Evolutionary conservation across 2,329 filamentous ascomycete species (phyloP), one percentile per base, ranked within the genome.

Genomic region (Talaromyces funiculosus): DNA sequence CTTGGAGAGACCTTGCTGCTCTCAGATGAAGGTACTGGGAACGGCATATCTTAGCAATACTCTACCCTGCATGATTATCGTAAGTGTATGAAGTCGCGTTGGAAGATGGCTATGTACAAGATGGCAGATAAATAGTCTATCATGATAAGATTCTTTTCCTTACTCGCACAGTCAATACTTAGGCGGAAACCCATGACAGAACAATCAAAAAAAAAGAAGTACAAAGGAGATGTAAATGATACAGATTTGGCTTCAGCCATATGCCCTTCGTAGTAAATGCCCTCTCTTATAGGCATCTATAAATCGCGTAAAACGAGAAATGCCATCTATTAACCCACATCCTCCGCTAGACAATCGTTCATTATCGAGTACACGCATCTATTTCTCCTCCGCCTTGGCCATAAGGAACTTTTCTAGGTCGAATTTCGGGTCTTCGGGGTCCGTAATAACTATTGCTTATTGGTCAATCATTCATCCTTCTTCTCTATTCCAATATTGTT

Each of bases 381-480:
- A 74, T 67, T 67, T 67, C 49, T 81, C 80, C 55, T 75, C 78
- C 57, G 77, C 76, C 69, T 91, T 78, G 69, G 84, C 82, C 71
- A 85, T 84, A 76, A 96, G 79, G 77, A 86, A 90, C 69, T 89
- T 87, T 82, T 97, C 93, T 69, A 97, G 83, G 75, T 99, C 92
- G 80, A 97, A 97, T 73, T 92, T 90, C 73, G 92, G 86, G 80
- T 94, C 86, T 73, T 88, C 85, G 63, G 88, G 88, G 79, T 97
- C 88, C 73, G 85, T 82, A 75, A 88, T 84, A 67, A 87, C 87
- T 90, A 71, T 67, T 65, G 54, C 47, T 57, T 49, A 31, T 71
- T 63, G 68, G 43, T 58, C 26, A 58, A 51, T 40, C 5, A 18
- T 35, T 45, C 14, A 8, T 35, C 22, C 69, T 42, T 4, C 1